phyloP scores from a whole-genome alignment of 768 basidiomycete genomes.

The Suillus alpinus region DNA sequence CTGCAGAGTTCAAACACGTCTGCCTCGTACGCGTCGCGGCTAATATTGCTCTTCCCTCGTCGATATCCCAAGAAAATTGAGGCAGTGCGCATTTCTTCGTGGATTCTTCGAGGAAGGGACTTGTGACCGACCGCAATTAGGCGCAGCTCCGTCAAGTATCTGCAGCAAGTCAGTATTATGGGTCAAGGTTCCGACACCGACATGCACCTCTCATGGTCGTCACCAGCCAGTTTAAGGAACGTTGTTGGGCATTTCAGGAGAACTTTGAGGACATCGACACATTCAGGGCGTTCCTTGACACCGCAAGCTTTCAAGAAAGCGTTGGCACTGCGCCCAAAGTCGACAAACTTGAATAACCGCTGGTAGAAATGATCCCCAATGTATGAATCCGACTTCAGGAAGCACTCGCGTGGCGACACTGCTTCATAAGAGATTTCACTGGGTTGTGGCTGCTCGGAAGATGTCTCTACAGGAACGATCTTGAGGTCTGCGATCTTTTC shows the following conservation, averaged over 20 bases:
- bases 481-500: constrained; percentile 47
- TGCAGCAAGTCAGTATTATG: constrained; percentile 25
- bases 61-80: constrained; percentile 71
- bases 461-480: constrained; percentile 56
- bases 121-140: constrained; percentile 70
- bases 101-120: constrained; percentile 40
- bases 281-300: constrained; percentile 78
- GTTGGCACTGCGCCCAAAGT: constrained; percentile 77
- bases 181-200: not conserved
- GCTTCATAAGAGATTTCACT: not conserved
- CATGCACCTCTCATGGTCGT: constrained; percentile 56
- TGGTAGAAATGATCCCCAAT: constrained; percentile 41
- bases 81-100: constrained; percentile 56
- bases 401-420: constrained; percentile 61
- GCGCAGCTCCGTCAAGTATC: constrained; percentile 76
- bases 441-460: not conserved
- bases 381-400: constrained; percentile 41
- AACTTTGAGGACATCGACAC: constrained; percentile 70
- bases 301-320: constrained; percentile 80
- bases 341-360: constrained; percentile 77
- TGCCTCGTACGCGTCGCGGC: not conserved
- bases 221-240: constrained; percentile 62
- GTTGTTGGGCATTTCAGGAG: constrained; percentile 59
- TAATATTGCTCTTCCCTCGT: constrained; percentile 23
- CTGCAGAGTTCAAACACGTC: constrained; percentile 61